Base-by-base conservation (phyloP, 495 filamentous ascomycete genomes). In the Niebla homalea region DNA sequence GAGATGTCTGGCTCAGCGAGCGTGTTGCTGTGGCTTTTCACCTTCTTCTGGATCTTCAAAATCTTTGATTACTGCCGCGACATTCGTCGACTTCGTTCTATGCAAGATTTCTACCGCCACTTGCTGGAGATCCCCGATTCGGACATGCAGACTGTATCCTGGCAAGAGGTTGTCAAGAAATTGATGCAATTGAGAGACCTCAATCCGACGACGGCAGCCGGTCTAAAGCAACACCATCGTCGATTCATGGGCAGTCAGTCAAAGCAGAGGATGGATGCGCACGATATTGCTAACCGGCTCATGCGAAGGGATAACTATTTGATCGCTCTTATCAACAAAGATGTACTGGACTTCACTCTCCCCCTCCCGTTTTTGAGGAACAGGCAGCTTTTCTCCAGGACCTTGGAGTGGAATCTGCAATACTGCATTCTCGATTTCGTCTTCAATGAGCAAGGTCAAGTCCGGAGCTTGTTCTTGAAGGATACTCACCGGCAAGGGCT, bases 281-380 rank as follows among this genome's bases (percentile, higher is more conserved):
- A 94, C 55, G 90, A 95, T 62, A 95, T 98, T 63, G 93, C 92
- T 7, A 98, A 96, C 60, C 81, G 92, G 42, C 65, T 98, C 43
- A 97, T 98, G 92, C 83, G 92, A 55, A 82, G 84, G 60, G 92
- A 95, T 51, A 98, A 98, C 58, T 98, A 95, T 56, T 69, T 95
- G 54, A 96, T 98, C 60, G 92, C 93, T 10, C 62, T 98, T 45
- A 84, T 96, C 66, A 98, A 98, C 67, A 97, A 97, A 63, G 90
- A 96, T 36, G 79, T 96, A 26, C 64, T 98, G 29, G 83, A 98
- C 63, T 71, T 95, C 21, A 85, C 84, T 0, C 73, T 94, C 15
- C 87, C 86, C 3, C 64, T 98, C 6, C 92, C 92, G 0, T 90
- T 95, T 49, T 60, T 96, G 6, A 71, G 77, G 38, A 84, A 83